A percentile compares a stretch with the other conserved stretches of the same genome.
Evolutionary conservation across 805 yeast genomes (phyloP).

Genomic region (Ogataea sp.): DNA sequence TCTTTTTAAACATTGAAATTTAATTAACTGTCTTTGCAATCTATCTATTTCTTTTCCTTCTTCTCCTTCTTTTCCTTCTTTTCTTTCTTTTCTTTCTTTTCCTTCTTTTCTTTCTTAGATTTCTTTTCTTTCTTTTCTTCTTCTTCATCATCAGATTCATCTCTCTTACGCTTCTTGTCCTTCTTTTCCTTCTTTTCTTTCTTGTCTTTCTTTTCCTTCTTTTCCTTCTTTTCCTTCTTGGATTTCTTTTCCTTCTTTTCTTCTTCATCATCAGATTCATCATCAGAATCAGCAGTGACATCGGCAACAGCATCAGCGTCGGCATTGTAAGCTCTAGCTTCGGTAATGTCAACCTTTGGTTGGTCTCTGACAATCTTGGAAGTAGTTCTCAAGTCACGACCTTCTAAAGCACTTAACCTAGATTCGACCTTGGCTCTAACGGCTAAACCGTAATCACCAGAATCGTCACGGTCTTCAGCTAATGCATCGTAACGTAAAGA

Average conservation of each 20-base stretch:
- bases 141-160: slow-evolving; percentile 11
- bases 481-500: slow-evolving; percentile 94
- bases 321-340: slow-evolving; percentile 83
- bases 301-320: slow-evolving; percentile 71
- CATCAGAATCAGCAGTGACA: slow-evolving; percentile 20
- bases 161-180: slow-evolving; percentile 16
- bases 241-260: slow-evolving; percentile 18
- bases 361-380: slow-evolving; percentile 75
- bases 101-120: slow-evolving; percentile 24
- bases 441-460: slow-evolving; percentile 87
- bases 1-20: slow-evolving; percentile 3
- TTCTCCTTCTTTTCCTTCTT: slow-evolving; percentile 17
- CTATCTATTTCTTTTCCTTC: slow-evolving; percentile 17
- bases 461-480: slow-evolving; percentile 94
- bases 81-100: slow-evolving; percentile 24
- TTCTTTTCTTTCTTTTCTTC: slow-evolving; percentile 14
- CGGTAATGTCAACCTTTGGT: slow-evolving; percentile 79
- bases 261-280: slow-evolving; percentile 23
- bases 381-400: slow-evolving; percentile 90
- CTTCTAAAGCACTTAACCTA: slow-evolving; percentile 91
- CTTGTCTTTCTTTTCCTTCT: slow-evolving; percentile 18
- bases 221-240: slow-evolving; percentile 15
- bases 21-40: slow-evolving; percentile 10
- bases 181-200: slow-evolving; percentile 13
- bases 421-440: slow-evolving; percentile 92